Evolutionary conservation across 192 early-diverging fungal species (phyloP).

Genomic region (Blastocladiella britannica): DNA sequence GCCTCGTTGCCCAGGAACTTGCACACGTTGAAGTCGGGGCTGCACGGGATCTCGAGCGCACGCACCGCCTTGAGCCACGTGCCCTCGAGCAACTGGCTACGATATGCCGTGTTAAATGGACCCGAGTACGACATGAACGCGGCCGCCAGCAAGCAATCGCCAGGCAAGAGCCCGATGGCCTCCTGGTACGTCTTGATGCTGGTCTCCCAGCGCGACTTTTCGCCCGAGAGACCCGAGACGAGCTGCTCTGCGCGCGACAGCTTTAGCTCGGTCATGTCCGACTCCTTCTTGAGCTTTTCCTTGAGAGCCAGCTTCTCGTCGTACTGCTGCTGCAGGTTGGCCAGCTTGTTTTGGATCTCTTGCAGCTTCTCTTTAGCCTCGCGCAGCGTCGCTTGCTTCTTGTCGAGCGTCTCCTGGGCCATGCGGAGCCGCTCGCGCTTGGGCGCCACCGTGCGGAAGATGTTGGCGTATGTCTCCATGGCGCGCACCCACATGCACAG

Average conservation of each 20-base stretch:
- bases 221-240: constrained; percentile 71
- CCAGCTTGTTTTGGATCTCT: constrained; percentile 71
- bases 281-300: constrained; percentile 70
- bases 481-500: constrained; percentile 94
- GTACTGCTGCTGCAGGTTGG: constrained; percentile 85
- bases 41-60: constrained; percentile 49
- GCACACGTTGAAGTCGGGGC: constrained; percentile 55
- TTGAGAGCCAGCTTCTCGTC: constrained; percentile 84
- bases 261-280: constrained; percentile 75
- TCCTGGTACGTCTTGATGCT: constrained; percentile 74
- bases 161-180: constrained; percentile 94
- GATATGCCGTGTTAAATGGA: constrained; percentile 90
- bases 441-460: constrained; percentile 84
- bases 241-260: constrained; percentile 76
- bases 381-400: constrained; percentile 44
- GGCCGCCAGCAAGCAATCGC: constrained; percentile 75
- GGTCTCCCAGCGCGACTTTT: constrained; percentile 78
- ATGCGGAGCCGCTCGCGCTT: constrained; percentile 72
- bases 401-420: constrained; percentile 54
- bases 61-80: constrained; percentile 52
- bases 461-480: constrained; percentile 82
- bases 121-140: constrained; percentile 96
- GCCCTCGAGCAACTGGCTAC: constrained; percentile 50
- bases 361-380: constrained; percentile 57
- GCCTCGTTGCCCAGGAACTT: constrained; percentile 87